Base-by-base conservation (phyloP, 2,329 filamentous ascomycete species). In the Aspergillus amoenus region DNA sequence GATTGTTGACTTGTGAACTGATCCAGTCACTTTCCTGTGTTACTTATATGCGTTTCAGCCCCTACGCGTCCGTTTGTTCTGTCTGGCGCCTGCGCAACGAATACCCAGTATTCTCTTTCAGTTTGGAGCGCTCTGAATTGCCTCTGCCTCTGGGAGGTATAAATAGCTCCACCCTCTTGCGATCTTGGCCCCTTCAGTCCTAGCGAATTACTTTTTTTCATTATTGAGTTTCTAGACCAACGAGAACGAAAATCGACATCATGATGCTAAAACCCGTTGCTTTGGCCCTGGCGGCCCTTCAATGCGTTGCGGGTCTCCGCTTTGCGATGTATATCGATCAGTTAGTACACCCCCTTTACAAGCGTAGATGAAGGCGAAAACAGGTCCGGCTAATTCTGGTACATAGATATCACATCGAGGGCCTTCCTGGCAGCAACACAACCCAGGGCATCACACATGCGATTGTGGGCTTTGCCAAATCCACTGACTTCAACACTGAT, bases 381-480 rank as follows among this genome's bases (percentile, higher is more conserved):
- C 0, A 2, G 6, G n/a, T 13, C 17, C 32, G 44, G 3, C 59
- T 64, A 52, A 66, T 32, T 13, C 12, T 17, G 5, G 9, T 11
- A 43, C 32, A 4, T 32, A 81, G 78, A 67, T 81, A 70, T 55
- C 78, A 82, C 57, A 73, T 62, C 1, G 58, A 60, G 3, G 68
- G 62, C 12, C 67, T 80, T 0, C 79, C 73, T 0, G 58, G 64
- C 9, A 56, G 53, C 7, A 52, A 70, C 15, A 56, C 69, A 22
- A 80, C 79, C 0, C 63, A 72, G 2, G 72, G 78, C 24, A 76
- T 86, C 61, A 84, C 79, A 22, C 78, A 85, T 63, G 82, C 84
- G 30, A 79, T 83, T 58, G 81, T 83, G 60, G 77, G 78, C 2
- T 86, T 85, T 59, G 82, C 84, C 49, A 74, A 74, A 50, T 81